A percentile compares a stretch with the other conserved stretches of the same genome.
Conservation (phyloP, 306 rosid genomes). For the Trifolium fragiferum region DNA sequence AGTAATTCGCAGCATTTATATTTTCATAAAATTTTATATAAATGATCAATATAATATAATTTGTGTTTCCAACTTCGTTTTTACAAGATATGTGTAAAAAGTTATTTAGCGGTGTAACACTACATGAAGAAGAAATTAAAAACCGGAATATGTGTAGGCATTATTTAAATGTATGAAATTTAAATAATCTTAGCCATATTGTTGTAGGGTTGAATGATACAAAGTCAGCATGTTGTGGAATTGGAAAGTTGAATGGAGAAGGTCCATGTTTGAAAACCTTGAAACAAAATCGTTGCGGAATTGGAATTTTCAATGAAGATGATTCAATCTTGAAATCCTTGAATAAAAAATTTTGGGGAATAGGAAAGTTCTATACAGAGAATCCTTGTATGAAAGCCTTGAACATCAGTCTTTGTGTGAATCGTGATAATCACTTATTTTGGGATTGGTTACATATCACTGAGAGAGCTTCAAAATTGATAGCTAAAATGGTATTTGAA, state of each 20-base stretch:
- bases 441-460: constrained; percentile 73
- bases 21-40: neutral
- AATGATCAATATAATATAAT: neutral
- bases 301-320: constrained; percentile 39
- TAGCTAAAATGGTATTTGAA: constrained; percentile 7
- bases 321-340: constrained; percentile 9
- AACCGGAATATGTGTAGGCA: neutral
- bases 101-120: neutral
- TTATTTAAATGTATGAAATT: neutral
- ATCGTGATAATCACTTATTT: constrained; percentile 44
- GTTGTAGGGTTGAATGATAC: constrained; percentile 48
- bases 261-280: constrained; percentile 31
- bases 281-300: constrained; percentile 31
- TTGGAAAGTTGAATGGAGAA: constrained; percentile 47
- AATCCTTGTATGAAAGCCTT: constrained; percentile 26
- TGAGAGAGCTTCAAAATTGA: constrained; percentile 35
- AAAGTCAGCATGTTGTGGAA: constrained; percentile 62
- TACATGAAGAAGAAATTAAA: neutral
- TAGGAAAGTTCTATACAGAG: constrained; percentile 41
- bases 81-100: neutral
- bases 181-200: neutral
- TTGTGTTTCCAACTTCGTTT: neutral
- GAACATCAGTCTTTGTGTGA: constrained; percentile 26
- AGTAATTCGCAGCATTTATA: neutral
- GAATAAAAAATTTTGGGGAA: constrained; percentile 45